Conservation (phyloP, 2,329 filamentous ascomycete genomes). For the Orbilia oligospora region DNA sequence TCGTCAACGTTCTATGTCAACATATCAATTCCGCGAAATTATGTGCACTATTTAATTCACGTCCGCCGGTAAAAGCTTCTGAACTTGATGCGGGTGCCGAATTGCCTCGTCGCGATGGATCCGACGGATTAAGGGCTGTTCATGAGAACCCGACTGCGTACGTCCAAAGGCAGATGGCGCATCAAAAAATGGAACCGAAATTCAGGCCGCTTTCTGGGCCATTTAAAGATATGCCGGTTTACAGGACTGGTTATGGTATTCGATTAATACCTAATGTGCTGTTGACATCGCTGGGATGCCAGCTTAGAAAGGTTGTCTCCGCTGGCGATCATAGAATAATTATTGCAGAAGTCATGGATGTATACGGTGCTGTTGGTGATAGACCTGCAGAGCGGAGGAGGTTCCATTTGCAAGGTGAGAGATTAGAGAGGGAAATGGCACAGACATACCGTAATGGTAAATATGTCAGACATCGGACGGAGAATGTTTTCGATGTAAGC, state of each 20-base stretch:
- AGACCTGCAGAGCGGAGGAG: conserved; percentile 44
- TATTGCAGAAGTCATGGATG: conserved; percentile 56
- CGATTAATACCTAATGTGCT: conserved; percentile 53
- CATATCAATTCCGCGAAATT: conserved; percentile 48
- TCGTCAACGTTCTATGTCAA: conserved; percentile 54
- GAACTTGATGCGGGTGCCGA: neutral
- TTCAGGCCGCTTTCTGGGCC: conserved; percentile 39
- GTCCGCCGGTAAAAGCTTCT: conserved; percentile 18
- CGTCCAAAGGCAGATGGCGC: conserved; percentile 13
- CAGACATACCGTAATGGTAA: conserved; percentile 60
- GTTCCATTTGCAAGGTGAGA: conserved; percentile 50
- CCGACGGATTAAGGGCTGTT: conserved; percentile 24
- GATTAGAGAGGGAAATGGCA: conserved; percentile 54
- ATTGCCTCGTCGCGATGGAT: neutral
- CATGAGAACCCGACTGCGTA: conserved; percentile 3
- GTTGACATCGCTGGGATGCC: conserved; percentile 42
- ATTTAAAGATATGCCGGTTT: conserved; percentile 52
- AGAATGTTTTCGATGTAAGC: conserved; percentile 56
- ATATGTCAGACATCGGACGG: conserved; percentile 53
- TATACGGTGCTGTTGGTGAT: conserved; percentile 53
- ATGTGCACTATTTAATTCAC: conserved; percentile 37
- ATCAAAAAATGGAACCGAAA: conserved; percentile 46
- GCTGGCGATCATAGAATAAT: conserved; percentile 50
- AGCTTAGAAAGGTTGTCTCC: conserved; percentile 45
- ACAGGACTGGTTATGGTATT: conserved; percentile 46